Evolutionary conservation across 1,284 basidiomycete species (phyloP), one percentile per base, ranked within the genome.

Genomic region (Sphaerobolus stellatus): DNA sequence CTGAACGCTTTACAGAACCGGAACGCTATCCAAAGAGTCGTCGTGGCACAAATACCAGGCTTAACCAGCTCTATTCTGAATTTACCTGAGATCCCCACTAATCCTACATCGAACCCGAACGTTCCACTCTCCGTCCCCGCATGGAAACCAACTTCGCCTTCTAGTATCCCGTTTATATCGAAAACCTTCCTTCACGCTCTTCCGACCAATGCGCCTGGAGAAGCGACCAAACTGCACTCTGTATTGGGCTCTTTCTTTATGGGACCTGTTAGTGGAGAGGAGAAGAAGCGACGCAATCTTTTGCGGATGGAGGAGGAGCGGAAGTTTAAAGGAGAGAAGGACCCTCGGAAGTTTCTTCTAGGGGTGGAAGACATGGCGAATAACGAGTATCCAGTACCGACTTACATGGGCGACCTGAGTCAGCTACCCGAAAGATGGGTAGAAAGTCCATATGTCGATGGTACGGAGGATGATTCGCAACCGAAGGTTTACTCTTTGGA

Each of bases 351-450:
- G 46, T 94, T 91, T 69, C 66, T 93, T 40, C 76, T 96, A 22
- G 82, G 85, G 0, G 73, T 86, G 8, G 84, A 91, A 55, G 87
- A 94, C 66, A 94, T 97, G 91, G 76, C 88, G 48, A 90, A 94
- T 65, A 92, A 96, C 64, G 90, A 92, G 51, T 97, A 95, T 64
- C n/a, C n/a, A n/a, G n/a, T n/a, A n/a, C n/a, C n/a, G n/a, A n/a
- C n/a, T n/a, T n/a, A n/a, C n/a, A n/a, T n/a, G n/a, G n/a, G n/a
- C n/a, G n/a, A n/a, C n/a, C n/a, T n/a, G n/a, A n/a, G n/a, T n/a
- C n/a, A n/a, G n/a, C n/a, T n/a, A n/a, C n/a, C n/a, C n/a, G n/a
- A n/a, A n/a, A n/a, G n/a, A n/a, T n/a, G n/a, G n/a, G n/a, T n/a
- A n/a, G n/a, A n/a, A n/a, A n/a, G n/a, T n/a, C n/a, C n/a, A n/a